Percentiles rank a stretch among this genome's conserved stretches.
These are phyloP conservation scores for Verticillium dahliae DNA, from an alignment of 2,329 filamentous ascomycete genomes.

Conservation along the genomic window DNA sequence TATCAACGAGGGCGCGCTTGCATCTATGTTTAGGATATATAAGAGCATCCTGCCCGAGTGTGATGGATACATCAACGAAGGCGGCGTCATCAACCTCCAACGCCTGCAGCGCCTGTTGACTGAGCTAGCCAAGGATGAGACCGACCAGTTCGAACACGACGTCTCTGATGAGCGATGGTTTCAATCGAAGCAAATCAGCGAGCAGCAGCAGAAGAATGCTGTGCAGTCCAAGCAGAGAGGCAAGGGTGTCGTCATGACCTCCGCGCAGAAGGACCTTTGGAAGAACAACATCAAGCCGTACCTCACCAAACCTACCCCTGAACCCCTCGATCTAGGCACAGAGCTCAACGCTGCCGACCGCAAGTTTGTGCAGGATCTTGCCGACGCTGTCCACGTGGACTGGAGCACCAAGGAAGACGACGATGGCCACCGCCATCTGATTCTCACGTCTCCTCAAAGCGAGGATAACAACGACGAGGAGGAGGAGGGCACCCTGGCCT, in stretches of 20 bases:
- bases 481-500: slow-evolving; percentile 79
- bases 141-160: slow-evolving; percentile 87
- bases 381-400: slow-evolving; percentile 51
- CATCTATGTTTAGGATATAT: slow-evolving; percentile 96
- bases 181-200: slow-evolving; percentile 72
- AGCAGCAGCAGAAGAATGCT: slow-evolving; percentile 52
- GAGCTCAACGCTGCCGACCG: slow-evolving; percentile 76
- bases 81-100: slow-evolving; percentile 82
- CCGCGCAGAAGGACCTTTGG: slow-evolving; percentile 76
- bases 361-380: slow-evolving; percentile 86
- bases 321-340: slow-evolving; percentile 66
- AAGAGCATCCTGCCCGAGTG: slow-evolving; percentile 82
- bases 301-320: slow-evolving; percentile 60
- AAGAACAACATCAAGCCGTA: slow-evolving; percentile 74
- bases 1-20: slow-evolving; percentile 95
- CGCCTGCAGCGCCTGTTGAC: slow-evolving; percentile 72
- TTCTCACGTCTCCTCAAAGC: slow-evolving; percentile 41
- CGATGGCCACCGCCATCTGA: slow-evolving; percentile 45
- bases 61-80: slow-evolving; percentile 94
- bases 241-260: slow-evolving; percentile 64
- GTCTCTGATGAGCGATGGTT: slow-evolving; percentile 88
- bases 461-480: slow-evolving; percentile 66
- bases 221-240: slow-evolving; percentile 43
- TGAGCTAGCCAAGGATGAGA: slow-evolving; percentile 82
- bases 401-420: slow-evolving; percentile 54